These are phyloP conservation scores for Candida silvicultrix DNA, from an alignment of 805 yeast genomes.

Conservation along the genomic window DNA sequence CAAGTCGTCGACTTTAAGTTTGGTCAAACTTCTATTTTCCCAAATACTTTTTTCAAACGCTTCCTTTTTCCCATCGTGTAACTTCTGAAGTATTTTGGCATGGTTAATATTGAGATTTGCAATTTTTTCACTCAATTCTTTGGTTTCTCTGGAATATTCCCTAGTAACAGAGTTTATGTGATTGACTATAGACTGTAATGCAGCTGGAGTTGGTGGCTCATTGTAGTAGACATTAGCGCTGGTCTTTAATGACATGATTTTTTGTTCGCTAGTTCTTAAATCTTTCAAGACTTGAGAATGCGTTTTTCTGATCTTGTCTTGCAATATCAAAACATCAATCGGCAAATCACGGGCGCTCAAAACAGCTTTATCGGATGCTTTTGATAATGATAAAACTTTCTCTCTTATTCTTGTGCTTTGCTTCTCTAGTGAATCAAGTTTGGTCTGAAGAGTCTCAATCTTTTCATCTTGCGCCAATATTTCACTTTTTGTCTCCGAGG, in stretches of 20 bases:
- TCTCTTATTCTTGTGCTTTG: slow-evolving; percentile 7
- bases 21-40: slow-evolving; percentile 8
- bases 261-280: slow-evolving; percentile 15
- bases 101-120: slow-evolving; percentile 16
- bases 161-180: slow-evolving; percentile 12
- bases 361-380: slow-evolving; percentile 3
- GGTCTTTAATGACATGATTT: slow-evolving; percentile 14
- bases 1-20: slow-evolving; percentile 11
- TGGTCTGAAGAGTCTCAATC: neutral
- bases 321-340: slow-evolving; percentile 12
- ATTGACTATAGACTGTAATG: slow-evolving; percentile 10
- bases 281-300: slow-evolving; percentile 1
- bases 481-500: neutral
- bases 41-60: slow-evolving; percentile 2
- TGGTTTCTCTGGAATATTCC: slow-evolving; percentile 14
- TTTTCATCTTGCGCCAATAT: slow-evolving; percentile 1
- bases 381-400: slow-evolving; percentile 6
- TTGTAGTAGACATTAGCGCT: slow-evolving; percentile 8
- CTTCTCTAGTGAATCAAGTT: slow-evolving; percentile 1
- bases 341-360: slow-evolving; percentile 13
- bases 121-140: slow-evolving; percentile 12
- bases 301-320: slow-evolving; percentile 12
- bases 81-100: slow-evolving; percentile 10
- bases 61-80: slow-evolving; percentile 3
- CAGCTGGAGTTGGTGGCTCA: slow-evolving; percentile 6